Percentiles rank a stretch among this genome's conserved stretches.
These are phyloP conservation scores for Bipolaris gigantea DNA, from an alignment of 2,329 filamentous ascomycete species.

Conservation along the genomic window DNA sequence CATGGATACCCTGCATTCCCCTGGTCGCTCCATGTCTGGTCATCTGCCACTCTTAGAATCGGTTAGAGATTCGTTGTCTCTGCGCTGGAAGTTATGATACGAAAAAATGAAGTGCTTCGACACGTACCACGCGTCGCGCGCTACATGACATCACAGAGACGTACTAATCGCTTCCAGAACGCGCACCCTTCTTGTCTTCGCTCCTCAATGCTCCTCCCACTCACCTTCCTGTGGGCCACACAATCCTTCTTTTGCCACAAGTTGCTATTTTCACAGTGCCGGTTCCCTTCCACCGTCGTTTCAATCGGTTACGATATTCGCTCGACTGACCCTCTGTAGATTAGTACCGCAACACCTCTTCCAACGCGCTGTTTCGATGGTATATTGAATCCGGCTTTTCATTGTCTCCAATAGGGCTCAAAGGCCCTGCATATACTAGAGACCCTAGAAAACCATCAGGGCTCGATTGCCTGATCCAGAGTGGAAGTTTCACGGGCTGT, in stretches of 20 bases:
- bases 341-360: constrained; percentile 7
- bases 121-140: background rate
- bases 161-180: background rate
- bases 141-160: background rate
- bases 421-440: constrained; percentile 1
- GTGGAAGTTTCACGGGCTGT: background rate
- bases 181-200: background rate
- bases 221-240: background rate
- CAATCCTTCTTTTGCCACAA: background rate
- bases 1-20: background rate
- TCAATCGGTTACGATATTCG: constrained; percentile 5
- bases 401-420: background rate
- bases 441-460: background rate
- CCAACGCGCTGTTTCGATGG: constrained; percentile 8
- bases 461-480: background rate
- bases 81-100: background rate
- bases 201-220: background rate
- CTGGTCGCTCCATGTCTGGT: background rate
- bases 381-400: constrained; percentile 11
- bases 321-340: constrained; percentile 5
- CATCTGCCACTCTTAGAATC: background rate
- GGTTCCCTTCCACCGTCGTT: background rate
- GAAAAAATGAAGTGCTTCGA: background rate
- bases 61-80: background rate
- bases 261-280: no score